Evolutionary conservation across 2,329 filamentous ascomycete species (phyloP).

Genomic region (Aspergillus fumigatus): DNA sequence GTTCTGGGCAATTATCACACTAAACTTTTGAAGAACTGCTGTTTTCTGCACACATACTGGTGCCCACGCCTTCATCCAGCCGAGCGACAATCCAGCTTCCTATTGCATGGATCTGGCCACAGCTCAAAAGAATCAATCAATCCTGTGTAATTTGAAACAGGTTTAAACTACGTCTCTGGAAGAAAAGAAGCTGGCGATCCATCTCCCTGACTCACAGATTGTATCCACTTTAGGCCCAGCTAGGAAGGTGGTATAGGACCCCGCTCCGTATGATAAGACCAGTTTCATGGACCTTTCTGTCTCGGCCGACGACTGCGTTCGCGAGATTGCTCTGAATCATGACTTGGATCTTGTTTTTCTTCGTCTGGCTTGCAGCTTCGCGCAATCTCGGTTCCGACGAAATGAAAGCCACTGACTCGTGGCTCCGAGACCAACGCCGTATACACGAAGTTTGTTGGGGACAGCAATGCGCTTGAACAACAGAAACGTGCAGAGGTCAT

Average conservation of each 20-base stretch:
- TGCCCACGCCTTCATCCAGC: no score
- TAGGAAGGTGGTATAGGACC: no score
- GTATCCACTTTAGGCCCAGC: no score
- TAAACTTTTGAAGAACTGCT: no score
- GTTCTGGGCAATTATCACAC: no score
- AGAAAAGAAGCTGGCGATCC: no score
- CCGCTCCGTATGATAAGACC: neutral
- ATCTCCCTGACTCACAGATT: no score
- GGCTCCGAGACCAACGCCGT: conserved; percentile 38
- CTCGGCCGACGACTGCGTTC: neutral
- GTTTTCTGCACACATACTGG: no score
- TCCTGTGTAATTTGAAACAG: neutral
- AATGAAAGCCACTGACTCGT: conserved; percentile 40
- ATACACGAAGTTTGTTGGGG: conserved; percentile 29
- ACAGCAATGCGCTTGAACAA: neutral
- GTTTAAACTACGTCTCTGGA: no score
- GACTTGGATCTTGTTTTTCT: conserved; percentile 7
- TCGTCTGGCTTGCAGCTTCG: neutral
- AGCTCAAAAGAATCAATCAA: neutral
- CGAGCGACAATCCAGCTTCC: no score
- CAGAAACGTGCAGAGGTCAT: neutral
- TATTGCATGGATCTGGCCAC: no score
- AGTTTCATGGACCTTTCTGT: neutral
- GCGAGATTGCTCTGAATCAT: neutral
- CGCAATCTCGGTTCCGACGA: conserved; percentile 36